These are phyloP conservation scores for Pythium angustatum DNA, from an alignment of 352 stramenopile species.

Conservation along the genomic window DNA sequence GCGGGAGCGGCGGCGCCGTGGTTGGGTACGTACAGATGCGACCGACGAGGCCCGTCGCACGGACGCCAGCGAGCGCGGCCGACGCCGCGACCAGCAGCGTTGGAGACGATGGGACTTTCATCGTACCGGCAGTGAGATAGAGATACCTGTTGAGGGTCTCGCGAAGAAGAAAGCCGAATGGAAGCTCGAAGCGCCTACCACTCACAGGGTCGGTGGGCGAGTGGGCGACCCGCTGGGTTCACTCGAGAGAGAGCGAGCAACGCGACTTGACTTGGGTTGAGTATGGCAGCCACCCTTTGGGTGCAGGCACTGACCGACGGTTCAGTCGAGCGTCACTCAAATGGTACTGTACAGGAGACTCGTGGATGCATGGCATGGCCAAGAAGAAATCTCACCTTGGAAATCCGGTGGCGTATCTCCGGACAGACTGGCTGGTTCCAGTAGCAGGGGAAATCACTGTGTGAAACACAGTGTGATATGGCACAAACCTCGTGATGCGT, in stretches of 20 bases:
- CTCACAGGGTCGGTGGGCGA: too few relatives aligned
- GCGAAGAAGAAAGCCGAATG: constrained; percentile 1
- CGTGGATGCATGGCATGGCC: neutral
- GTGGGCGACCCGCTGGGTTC: neutral
- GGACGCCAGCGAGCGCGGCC: neutral
- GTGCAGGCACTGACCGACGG: too few relatives aligned
- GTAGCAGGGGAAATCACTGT: neutral
- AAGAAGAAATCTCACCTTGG: neutral
- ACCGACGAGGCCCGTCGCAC: neutral
- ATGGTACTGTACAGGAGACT: neutral
- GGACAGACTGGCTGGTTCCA: too few relatives aligned
- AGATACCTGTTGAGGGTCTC: constrained; percentile 1
- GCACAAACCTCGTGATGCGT: neutral
- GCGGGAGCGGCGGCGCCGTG: neutral
- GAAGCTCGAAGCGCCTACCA: neutral
- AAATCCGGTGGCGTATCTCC: neutral
- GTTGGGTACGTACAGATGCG: neutral
- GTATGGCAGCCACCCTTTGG: constrained; percentile 4
- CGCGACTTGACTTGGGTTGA: neutral
- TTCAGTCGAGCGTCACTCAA: too few relatives aligned
- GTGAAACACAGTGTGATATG: neutral
- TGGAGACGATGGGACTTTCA: neutral
- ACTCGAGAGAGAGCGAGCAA: neutral
- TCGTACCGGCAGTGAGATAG: too few relatives aligned
- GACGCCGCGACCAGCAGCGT: neutral